Base-by-base conservation (phyloP, 2,329 filamentous ascomycete genomes). In the Neocucurbitaria cava region DNA sequence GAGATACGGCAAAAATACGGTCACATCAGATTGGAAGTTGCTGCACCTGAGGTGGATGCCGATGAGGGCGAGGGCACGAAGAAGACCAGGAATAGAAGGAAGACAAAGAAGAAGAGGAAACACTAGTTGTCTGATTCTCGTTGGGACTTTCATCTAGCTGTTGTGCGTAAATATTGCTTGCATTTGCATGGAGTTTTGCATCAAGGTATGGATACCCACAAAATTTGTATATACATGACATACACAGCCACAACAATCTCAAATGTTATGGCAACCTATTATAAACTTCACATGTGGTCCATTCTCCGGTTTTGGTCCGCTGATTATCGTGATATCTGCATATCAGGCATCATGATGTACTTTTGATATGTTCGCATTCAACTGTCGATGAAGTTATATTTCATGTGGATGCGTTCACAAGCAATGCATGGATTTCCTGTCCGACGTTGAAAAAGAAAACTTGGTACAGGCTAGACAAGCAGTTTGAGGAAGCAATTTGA, bases 1-100 rank as follows among this genome's bases (percentile, higher is more conserved):
- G 91, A 96, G 72, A 87, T 92, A 73, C 80, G 87, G 51, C 88
- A 86, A 74, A 86, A 84, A 52, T 95, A 72, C 54, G 70, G 72
- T 11, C 64, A 69, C 30, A 61, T 66, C 13, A 67, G 63, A 31
- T 45, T 65, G 5, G 70, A 70, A 23, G 56, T 60, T 56, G 49
- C 51, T 35, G 58, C 61, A 44, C 53, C 54, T 5, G 66, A 68
- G n/a, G 62, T 52, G 1, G 60, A 69, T 4, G 64, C 43, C 5
- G 62, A 52, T 17, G 64, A 42, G 13, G 66, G 49, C 33, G 69
- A 68, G 28, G 62, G 52, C 39, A 70, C 70, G 60, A 68, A 64
- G 58, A 74, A 69, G 62, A 70, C 56, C 46, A 71, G 71, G 52
- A 76, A 72, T 50, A 69, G 68, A 63, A 76, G 72, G 58, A 76